Evolutionary conservation across 176 grass and related monocot genomes (phyloP).

Genomic region (Lolium rigidum): DNA sequence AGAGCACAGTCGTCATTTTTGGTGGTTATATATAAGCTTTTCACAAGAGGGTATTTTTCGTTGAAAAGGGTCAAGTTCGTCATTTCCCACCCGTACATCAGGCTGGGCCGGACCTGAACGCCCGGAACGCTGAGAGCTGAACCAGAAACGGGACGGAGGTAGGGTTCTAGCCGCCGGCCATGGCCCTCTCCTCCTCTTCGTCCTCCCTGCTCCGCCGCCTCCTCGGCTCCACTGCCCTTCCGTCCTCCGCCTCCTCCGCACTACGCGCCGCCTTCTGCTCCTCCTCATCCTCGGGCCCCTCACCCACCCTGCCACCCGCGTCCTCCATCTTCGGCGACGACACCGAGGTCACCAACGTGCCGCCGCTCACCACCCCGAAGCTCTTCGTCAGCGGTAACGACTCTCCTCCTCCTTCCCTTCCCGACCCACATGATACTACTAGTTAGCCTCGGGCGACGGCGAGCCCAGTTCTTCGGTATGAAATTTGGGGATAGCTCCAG

Average conservation of each 20-base stretch:
- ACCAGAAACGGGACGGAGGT: constrained; percentile 2
- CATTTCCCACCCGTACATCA: not conserved
- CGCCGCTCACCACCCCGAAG: constrained; percentile 80
- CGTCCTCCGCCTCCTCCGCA: constrained; percentile 35
- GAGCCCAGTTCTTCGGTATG: not conserved
- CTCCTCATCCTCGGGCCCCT: constrained; percentile 27
- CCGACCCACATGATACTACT: not conserved
- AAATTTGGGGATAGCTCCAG: not conserved
- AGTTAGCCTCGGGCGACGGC: not conserved
- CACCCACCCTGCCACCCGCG: constrained; percentile 18
- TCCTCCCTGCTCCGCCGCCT: constrained; percentile 51
- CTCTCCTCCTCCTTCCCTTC: not conserved
- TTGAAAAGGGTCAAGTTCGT: not conserved
- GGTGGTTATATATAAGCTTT: too few species aligned
- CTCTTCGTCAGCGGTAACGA: constrained; percentile 87
- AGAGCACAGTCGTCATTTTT: too few species aligned
- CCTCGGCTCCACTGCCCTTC: constrained; percentile 30
- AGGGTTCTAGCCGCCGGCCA: constrained; percentile 55
- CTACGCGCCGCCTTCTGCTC: constrained; percentile 51
- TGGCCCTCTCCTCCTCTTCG: constrained; percentile 55
- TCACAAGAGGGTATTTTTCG: too few species aligned
- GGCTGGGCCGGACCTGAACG: not conserved
- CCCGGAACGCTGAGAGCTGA: not conserved
- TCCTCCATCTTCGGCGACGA: constrained; percentile 58
- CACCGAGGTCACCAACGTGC: constrained; percentile 58